Evolutionary conservation across 1,139 yeast species (phyloP).

Genomic region (Citeromyces hawaiiensis): DNA sequence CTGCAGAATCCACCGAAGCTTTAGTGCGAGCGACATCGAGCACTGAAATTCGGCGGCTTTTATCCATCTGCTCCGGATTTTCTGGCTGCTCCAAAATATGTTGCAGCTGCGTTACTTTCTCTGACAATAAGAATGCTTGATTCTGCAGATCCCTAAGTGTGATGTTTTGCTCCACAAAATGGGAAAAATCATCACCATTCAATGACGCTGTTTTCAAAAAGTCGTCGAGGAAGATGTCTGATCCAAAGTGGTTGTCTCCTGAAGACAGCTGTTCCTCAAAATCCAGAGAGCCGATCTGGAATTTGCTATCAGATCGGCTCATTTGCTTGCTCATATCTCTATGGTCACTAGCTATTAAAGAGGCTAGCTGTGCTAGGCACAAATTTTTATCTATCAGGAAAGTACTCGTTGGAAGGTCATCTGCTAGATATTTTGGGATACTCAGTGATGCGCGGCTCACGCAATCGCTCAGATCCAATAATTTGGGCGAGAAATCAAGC

Average conservation of each 20-base stretch:
- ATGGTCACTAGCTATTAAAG: slow-evolving; percentile 19
- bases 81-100: slow-evolving; percentile 24
- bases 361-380: slow-evolving; percentile 44
- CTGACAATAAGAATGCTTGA: slow-evolving; percentile 26
- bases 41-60: not conserved
- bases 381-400: slow-evolving; percentile 55
- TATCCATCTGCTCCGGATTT: slow-evolving; percentile 4
- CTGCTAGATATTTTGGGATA: slow-evolving; percentile 25
- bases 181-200: slow-evolving; percentile 5
- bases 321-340: slow-evolving; percentile 12
- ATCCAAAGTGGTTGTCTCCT: slow-evolving; percentile 22
- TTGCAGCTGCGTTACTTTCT: slow-evolving; percentile 23
- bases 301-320: slow-evolving; percentile 16
- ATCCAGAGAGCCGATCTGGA: slow-evolving; percentile 40
- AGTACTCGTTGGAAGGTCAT: slow-evolving; percentile 55
- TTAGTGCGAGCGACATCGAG: not conserved
- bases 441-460: slow-evolving; percentile 28
- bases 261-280: slow-evolving; percentile 31
- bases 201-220: slow-evolving; percentile 13
- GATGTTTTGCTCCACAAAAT: slow-evolving; percentile 28
- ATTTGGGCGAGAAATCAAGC: slow-evolving; percentile 49
- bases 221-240: slow-evolving; percentile 21
- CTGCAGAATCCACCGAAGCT: slow-evolving; percentile 14
- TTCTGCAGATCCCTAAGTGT: slow-evolving; percentile 33
- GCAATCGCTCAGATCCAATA: slow-evolving; percentile 42